Evolutionary conservation across 2,329 filamentous ascomycete genomes (phyloP), one percentile per base, ranked within the genome.

Genomic region (Pezizomycotina sp.): DNA sequence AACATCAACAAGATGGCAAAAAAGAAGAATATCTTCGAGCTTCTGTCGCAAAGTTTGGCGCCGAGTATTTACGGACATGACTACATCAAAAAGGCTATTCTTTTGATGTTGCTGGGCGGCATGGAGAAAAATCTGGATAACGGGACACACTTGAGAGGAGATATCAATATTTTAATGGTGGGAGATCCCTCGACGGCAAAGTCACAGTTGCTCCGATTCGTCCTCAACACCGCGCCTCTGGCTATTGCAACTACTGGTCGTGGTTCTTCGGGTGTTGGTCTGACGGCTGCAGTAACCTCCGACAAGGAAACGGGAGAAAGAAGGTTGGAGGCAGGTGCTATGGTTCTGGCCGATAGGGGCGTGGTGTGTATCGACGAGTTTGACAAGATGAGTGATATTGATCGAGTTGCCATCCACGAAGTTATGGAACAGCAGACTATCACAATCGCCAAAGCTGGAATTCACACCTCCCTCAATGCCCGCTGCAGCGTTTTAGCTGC

Each of bases 371-470:
- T 98, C 48, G 89, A 98, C 56, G 89, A 98, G 54, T 98, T 98
- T 50, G 89, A 98, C 63, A 98, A 98, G 60, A 98, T 98, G 89
- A 93, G 83, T 38, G 89, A 98, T 55, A 77, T 95, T 39, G 89
- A 98, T 59, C 74, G 89, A 55, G 89, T 98, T 3, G 89, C 89
- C 29, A 98, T 98, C 50, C 89, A 98, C 69, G 89, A 98, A 79
- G 89, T 98, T 48, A 98, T 98, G 89, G 89, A 98, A 61, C 89
- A 98, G 62, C 89, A 98, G 60, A 98, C 89, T 0, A 89, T 98
- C 43, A 98, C 89, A 9, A 98, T 98, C 53, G 89, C 89, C 34
- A 98, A 98, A 62, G 89, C 89, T 1, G 89, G 89, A 47, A 98
- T 98, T 41, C 89, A 98, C 59, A 98, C 89, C 0, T 92, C 84